Percentiles rank a stretch among this genome's conserved stretches.
phyloP scores from a whole-genome alignment of 2,329 filamentous ascomycete genomes.

The Xylariaceae sp. region DNA sequence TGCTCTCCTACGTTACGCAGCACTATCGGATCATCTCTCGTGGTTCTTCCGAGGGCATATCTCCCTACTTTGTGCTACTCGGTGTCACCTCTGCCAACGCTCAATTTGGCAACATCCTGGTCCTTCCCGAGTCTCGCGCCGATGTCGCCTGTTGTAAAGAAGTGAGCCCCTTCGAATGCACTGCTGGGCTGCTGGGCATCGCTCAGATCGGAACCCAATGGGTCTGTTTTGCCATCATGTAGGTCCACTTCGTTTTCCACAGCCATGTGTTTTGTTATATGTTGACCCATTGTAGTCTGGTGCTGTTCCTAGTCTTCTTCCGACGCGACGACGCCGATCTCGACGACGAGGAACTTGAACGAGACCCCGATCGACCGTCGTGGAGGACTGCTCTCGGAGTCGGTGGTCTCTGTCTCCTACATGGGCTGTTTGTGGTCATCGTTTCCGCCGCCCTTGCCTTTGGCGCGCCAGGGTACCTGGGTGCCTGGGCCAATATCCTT shows the following conservation, averaged over 20 bases:
- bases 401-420: constrained; percentile 67
- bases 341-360: constrained; percentile 45
- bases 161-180: constrained; percentile 77
- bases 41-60: constrained; percentile 88
- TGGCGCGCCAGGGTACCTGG: constrained; percentile 61
- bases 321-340: constrained; percentile 58
- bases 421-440: constrained; percentile 69
- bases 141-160: constrained; percentile 85
- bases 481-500: constrained; percentile 79
- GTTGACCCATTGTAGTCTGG: constrained; percentile 59
- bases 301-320: constrained; percentile 95
- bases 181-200: constrained; percentile 82
- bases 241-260: constrained; percentile 33
- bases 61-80: constrained; percentile 92
- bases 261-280: neutral
- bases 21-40: constrained; percentile 87
- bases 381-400: constrained; percentile 80
- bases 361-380: constrained; percentile 52
- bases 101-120: constrained; percentile 88
- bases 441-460: constrained; percentile 67
- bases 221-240: constrained; percentile 92
- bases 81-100: constrained; percentile 86
- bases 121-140: constrained; percentile 75
- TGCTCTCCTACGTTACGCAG: constrained; percentile 92
- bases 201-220: constrained; percentile 90